Conservation (phyloP, 441 rosid species). For the Croton setiger region DNA sequence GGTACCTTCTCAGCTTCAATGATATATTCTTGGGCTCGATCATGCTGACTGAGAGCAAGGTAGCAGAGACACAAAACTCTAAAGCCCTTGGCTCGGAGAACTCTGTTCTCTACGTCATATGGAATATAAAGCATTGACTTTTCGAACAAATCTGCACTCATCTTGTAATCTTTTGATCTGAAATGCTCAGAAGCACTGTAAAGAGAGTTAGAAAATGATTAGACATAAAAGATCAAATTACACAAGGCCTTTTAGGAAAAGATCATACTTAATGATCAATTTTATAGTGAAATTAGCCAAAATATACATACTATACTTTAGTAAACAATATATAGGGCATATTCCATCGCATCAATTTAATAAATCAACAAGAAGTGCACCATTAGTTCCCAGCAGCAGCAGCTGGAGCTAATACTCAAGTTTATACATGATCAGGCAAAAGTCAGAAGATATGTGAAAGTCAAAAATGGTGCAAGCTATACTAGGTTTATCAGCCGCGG, state of each 20-base stretch:
- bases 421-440: slow-evolving; percentile 1
- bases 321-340: background rate
- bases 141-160: slow-evolving; percentile 86
- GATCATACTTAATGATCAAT: background rate
- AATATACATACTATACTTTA: background rate
- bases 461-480: background rate
- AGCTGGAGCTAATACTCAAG: background rate
- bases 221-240: background rate
- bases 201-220: slow-evolving; percentile 18
- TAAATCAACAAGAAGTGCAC: background rate
- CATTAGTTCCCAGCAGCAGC: background rate
- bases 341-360: background rate
- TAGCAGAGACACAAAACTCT: slow-evolving; percentile 91
- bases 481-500: background rate
- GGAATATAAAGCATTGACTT: slow-evolving; percentile 90
- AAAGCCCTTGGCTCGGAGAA: slow-evolving; percentile 83
- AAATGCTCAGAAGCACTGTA: slow-evolving; percentile 77
- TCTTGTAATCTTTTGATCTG: slow-evolving; percentile 67
- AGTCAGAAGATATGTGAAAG: background rate
- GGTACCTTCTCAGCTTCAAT: slow-evolving; percentile 87
- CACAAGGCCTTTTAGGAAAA: background rate
- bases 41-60: slow-evolving; percentile 73
- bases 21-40: slow-evolving; percentile 83
- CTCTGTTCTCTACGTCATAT: slow-evolving; percentile 56
- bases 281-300: background rate